Conservation (phyloP, 1,139 yeast species). For the Blastobotrys petasosporus region DNA sequence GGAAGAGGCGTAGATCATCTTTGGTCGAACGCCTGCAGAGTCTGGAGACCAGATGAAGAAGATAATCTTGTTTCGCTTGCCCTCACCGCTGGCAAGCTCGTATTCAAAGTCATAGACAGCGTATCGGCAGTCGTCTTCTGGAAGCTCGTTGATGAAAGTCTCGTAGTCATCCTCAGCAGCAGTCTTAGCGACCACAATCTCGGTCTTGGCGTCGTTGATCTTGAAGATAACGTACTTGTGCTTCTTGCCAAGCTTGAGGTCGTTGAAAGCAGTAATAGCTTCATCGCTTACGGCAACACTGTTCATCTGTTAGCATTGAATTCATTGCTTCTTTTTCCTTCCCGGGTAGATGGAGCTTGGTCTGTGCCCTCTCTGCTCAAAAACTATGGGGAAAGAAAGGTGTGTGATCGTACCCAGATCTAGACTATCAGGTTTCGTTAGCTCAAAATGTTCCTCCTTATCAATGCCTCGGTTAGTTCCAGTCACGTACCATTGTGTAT, state of each 20-base stretch:
- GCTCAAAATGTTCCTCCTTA: neutral
- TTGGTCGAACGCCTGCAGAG: slow-evolving; percentile 82
- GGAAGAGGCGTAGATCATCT: slow-evolving; percentile 97
- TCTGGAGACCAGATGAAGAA: slow-evolving; percentile 98
- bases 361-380: neutral
- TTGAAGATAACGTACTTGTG: slow-evolving; percentile 75
- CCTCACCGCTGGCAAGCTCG: slow-evolving; percentile 84
- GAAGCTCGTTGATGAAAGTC: slow-evolving; percentile 74
- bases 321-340: neutral
- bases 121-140: slow-evolving; percentile 94
- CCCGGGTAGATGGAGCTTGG: neutral
- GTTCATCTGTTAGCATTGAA: slow-evolving; percentile 1
- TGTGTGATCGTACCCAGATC: slow-evolving; percentile 9
- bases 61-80: slow-evolving; percentile 88
- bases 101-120: slow-evolving; percentile 97
- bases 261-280: slow-evolving; percentile 88
- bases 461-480: neutral
- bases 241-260: slow-evolving; percentile 90
- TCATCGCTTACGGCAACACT: slow-evolving; percentile 89
- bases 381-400: neutral
- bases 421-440: slow-evolving; percentile 3
- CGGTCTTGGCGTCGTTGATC: slow-evolving; percentile 78
- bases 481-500: slow-evolving; percentile 1
- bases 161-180: slow-evolving; percentile 74
- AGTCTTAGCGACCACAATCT: slow-evolving; percentile 83